phyloP scores from a whole-genome alignment of 2,329 filamentous ascomycete genomes.

The Alternaria brassicae region DNA sequence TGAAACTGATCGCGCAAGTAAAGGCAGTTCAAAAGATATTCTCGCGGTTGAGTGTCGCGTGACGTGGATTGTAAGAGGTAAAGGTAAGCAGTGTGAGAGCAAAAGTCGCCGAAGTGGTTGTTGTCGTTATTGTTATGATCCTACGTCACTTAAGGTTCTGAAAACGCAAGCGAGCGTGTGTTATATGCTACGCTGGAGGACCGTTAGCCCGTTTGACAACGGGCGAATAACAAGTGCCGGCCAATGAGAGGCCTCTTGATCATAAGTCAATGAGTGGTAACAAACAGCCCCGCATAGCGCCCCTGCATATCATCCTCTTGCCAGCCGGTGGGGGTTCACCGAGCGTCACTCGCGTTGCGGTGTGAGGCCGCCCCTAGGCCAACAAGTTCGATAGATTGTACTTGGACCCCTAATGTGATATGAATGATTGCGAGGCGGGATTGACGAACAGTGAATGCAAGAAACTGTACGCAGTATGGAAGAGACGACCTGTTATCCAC shows the following conservation, averaged over 20 bases:
- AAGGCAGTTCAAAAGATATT: not conserved
- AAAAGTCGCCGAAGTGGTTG: not conserved
- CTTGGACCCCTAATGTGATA: not conserved
- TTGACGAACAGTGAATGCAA: not conserved
- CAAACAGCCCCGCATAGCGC: not conserved
- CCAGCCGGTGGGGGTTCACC: not conserved
- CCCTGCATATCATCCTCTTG: not conserved
- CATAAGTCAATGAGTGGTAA: not conserved
- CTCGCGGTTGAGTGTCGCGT: not conserved
- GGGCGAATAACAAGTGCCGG: not conserved
- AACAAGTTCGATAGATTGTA: not conserved
- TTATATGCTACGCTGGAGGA: not conserved
- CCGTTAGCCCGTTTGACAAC: not conserved
- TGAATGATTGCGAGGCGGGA: not conserved
- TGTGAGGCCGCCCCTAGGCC: not conserved
- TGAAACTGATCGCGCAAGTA: not conserved
- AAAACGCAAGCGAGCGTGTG: constrained; percentile 9
- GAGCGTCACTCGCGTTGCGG: not conserved
- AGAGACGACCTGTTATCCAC: not conserved
- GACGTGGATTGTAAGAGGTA: not conserved
- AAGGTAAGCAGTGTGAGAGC: not conserved
- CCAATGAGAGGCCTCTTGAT: constrained; percentile 2
- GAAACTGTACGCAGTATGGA: not conserved
- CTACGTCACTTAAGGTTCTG: not conserved
- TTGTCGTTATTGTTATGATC: not conserved